Evolutionary conservation across 139 green algal genomes (phyloP).

Genomic region (Closterium sp.): DNA sequence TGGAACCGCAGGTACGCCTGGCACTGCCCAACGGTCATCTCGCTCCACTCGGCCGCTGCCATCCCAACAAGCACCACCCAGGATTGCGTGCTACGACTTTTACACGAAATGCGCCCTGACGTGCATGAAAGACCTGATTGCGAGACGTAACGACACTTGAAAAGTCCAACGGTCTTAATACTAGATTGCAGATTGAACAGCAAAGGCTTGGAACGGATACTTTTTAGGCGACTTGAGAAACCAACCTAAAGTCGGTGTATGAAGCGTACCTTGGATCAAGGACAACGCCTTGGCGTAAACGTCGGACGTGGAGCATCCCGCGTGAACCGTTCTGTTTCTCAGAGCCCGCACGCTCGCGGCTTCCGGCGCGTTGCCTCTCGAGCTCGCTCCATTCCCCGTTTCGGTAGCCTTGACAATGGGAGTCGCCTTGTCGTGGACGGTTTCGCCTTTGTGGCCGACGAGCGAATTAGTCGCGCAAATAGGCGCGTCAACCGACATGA

Average conservation of each 20-base stretch:
- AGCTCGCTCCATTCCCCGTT: background rate
- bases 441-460: background rate
- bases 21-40: background rate
- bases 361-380: background rate
- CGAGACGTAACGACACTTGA: too few relatives aligned
- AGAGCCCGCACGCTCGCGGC: background rate
- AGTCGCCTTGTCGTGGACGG: background rate
- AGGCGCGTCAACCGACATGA: background rate
- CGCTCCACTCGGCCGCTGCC: background rate
- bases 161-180: too few relatives aligned
- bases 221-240: background rate
- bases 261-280: background rate
- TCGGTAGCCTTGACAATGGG: background rate
- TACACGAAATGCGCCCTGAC: too few relatives aligned
- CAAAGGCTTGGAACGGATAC: too few relatives aligned
- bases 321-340: background rate
- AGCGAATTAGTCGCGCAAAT: background rate
- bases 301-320: background rate
- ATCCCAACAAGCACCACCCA: background rate
- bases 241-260: background rate
- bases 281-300: background rate
- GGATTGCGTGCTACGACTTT: too few relatives aligned
- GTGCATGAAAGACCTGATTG: too few relatives aligned
- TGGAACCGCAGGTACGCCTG: background rate
- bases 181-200: too few relatives aligned